Base-by-base conservation (phyloP, 768 basidiomycete genomes). In the Bullera alba region DNA sequence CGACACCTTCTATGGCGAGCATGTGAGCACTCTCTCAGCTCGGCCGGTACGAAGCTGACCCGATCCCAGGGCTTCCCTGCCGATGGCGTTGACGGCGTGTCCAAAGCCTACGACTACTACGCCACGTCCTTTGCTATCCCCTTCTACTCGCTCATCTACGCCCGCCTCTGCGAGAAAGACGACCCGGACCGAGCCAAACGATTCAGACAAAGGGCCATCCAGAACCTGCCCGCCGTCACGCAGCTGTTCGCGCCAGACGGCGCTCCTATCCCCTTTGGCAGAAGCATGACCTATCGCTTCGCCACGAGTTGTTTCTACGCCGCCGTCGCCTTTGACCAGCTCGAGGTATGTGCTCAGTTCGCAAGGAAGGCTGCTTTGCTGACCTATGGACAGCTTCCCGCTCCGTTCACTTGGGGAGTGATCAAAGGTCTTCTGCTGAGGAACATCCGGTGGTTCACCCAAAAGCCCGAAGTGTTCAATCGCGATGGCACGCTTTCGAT, bases 271-370 rank as follows among this genome's bases (percentile, higher is more conserved):
- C 81, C 84, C 1, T 87, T 85, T 58, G 85, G 84, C 4, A 72
- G 85, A 34, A 83, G 82, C 59, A 75, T 85, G 74, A 83, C 81
- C 2, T 86, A 86, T 64, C 79, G 85, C 37, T 85, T 83, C 60
- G 84, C 84, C n/a, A 83, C 81, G 46, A 30, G 25, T 17, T 22
- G 28, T 36, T 60, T 64, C 44, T 64, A 50, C 48, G 53, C 62
- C 3, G 62, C 53, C 1, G 47, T 56, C 12, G 62, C 56, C 29
- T 60, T 58, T 44, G 58, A 53, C 37, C 45, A 39, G 22, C 49
- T 60, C 28, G 53, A 60, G 22, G 62, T 60, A 22, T 34, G 16
- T 81, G 14, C n/a, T n/a, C n/a, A n/a, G n/a, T n/a, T n/a, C n/a
- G n/a, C n/a, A n/a, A n/a, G n/a, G n/a, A n/a, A 10, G 32, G n/a